Evolutionary conservation across 2,329 filamentous ascomycete genomes (phyloP).

Genomic region (Xylariales sp.): DNA sequence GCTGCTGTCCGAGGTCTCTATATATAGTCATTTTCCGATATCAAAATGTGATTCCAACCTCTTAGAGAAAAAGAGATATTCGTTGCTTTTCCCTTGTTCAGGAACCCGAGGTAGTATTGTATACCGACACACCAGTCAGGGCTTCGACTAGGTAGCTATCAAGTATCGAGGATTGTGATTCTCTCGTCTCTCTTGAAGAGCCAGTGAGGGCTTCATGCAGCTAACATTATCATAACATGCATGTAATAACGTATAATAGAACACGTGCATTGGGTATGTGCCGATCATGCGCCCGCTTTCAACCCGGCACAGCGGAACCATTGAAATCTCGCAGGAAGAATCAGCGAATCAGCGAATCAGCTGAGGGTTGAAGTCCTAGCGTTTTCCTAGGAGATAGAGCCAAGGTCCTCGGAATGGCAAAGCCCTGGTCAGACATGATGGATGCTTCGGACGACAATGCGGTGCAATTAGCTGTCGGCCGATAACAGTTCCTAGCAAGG

Average conservation of each 20-base stretch:
- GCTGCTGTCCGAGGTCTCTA: not conserved
- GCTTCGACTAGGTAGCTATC: not conserved
- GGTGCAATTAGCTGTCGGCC: not conserved
- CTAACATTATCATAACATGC: slow-evolving; percentile 6
- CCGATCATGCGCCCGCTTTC: slow-evolving; percentile 4
- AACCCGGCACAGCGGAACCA: slow-evolving; percentile 32
- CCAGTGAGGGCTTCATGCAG: slow-evolving; percentile 3
- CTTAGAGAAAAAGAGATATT: not conserved
- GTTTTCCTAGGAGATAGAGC: not conserved
- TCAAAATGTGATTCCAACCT: not conserved
- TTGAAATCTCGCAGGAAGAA: slow-evolving; percentile 17
- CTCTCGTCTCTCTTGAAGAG: slow-evolving; percentile 2
- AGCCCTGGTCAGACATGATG: not conserved
- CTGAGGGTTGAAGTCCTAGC: slow-evolving; percentile 2
- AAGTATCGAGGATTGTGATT: slow-evolving; percentile 1
- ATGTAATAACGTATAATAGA: slow-evolving; percentile 7
- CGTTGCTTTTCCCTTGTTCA: slow-evolving; percentile 14
- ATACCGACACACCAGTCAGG: not conserved
- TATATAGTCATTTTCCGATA: slow-evolving; percentile 9
- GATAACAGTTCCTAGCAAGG: not conserved
- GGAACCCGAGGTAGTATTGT: not conserved
- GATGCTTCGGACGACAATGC: not conserved
- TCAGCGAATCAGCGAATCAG: slow-evolving; percentile 11
- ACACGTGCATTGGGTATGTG: slow-evolving; percentile 11
- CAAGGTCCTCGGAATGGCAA: not conserved